These are phyloP conservation scores for Chlorella vulgaris DNA, from an alignment of 139 green algal genomes.

Conservation along the genomic window DNA sequence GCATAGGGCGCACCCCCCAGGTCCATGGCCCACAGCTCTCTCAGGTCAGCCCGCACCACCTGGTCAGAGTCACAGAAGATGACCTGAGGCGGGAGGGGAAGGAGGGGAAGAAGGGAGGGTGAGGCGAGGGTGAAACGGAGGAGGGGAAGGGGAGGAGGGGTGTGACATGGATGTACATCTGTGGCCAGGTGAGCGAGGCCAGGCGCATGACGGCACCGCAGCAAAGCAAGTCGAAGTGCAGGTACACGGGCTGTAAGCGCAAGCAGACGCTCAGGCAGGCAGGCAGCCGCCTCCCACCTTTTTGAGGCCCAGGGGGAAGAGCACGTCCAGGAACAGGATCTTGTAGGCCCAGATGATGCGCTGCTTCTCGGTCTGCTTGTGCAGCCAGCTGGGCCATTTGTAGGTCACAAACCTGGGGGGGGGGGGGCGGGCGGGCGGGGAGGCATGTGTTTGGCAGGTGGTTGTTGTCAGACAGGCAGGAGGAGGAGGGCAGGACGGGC, in stretches of 20 bases:
- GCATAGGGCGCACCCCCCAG: constrained; percentile 89
- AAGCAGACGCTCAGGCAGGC: not conserved
- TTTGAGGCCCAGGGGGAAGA: constrained; percentile 92
- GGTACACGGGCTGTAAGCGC: too few relatives aligned
- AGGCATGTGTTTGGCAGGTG: too few relatives aligned
- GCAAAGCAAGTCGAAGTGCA: too few relatives aligned
- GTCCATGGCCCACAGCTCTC: constrained; percentile 93
- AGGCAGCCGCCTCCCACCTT: constrained; percentile 44
- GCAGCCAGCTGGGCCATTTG: constrained; percentile 97
- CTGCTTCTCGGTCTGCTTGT: constrained; percentile 96
- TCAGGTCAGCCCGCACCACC: constrained; percentile 91
- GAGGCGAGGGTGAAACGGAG: not conserved
- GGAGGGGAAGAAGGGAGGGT: too few relatives aligned
- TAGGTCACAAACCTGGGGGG: constrained; percentile 91
- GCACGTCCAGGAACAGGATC: constrained; percentile 99
- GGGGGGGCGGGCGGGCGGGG: not conserved
- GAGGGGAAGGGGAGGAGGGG: not conserved
- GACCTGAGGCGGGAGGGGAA: constrained; percentile 55
- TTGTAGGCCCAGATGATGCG: constrained; percentile 95
- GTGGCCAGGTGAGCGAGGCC: too few relatives aligned
- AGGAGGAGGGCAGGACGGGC: not conserved
- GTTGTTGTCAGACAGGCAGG: not conserved
- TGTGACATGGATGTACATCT: not conserved
- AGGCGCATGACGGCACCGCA: too few relatives aligned
- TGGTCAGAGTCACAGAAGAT: constrained; percentile 99